Percentiles rank a stretch among this genome's conserved stretches.
These are phyloP conservation scores for Trichophyton mentagrophytes DNA, from an alignment of 2,329 filamentous ascomycete species.

Conservation along the genomic window DNA sequence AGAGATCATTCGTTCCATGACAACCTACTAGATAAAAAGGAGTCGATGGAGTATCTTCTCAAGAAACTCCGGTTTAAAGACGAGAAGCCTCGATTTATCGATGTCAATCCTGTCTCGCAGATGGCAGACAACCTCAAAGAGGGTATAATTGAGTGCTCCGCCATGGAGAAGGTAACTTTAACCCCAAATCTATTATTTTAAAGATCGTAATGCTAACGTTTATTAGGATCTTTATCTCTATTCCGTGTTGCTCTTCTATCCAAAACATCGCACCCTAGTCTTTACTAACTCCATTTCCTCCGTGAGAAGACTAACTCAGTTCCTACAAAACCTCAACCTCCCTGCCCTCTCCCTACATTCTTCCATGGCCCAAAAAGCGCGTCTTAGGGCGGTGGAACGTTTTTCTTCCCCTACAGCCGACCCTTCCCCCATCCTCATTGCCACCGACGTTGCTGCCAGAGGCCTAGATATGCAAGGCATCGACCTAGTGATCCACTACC, in stretches of 20 bases:
- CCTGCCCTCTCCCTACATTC: conserved; percentile 72
- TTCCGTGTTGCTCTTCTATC: conserved; percentile 68
- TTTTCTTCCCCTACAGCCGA: conserved; percentile 53
- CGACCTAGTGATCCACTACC: conserved; percentile 86
- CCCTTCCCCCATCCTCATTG: conserved; percentile 59
- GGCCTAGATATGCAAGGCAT: conserved; percentile 88
- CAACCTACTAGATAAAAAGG: conserved; percentile 56
- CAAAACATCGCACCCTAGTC: conserved; percentile 66
- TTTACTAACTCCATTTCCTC: conserved; percentile 95
- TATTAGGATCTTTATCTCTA: conserved; percentile 83
- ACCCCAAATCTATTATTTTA: conserved; percentile 10
- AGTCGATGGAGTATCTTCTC: conserved; percentile 86
- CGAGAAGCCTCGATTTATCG: conserved; percentile 75
- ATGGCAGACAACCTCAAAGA: conserved; percentile 81
- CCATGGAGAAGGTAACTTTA: conserved; percentile 69
- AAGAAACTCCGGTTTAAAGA: conserved; percentile 80
- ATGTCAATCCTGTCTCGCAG: conserved; percentile 76
- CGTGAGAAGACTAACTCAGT: conserved; percentile 70
- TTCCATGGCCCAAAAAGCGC: conserved; percentile 90
- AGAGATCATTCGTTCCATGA: conserved; percentile 49
- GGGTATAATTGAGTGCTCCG: conserved; percentile 79
- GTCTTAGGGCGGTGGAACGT: conserved; percentile 79
- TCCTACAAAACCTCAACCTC: conserved; percentile 70
- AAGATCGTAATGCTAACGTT: conserved; percentile 2
- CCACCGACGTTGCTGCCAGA: conserved; percentile 85